These are phyloP conservation scores for Neoarthrinium moseri DNA, from an alignment of 2,329 filamentous ascomycete species.

Conservation along the genomic window DNA sequence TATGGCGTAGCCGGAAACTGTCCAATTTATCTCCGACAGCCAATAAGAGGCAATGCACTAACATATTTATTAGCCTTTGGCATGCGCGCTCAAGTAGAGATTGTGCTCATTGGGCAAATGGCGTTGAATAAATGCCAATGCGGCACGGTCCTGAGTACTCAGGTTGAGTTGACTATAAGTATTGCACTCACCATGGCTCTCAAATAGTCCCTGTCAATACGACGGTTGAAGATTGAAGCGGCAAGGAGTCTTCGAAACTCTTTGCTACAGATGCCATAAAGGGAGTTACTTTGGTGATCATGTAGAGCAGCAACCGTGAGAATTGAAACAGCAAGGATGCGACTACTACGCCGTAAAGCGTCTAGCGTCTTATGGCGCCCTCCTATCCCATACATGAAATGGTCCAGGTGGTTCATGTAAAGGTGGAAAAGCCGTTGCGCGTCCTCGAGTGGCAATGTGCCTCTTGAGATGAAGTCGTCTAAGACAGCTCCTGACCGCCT, in stretches of 20 bases:
- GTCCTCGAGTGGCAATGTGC: slow-evolving; percentile 42
- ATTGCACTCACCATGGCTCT: slow-evolving; percentile 42
- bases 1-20: slow-evolving; percentile 54
- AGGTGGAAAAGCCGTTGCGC: slow-evolving; percentile 50
- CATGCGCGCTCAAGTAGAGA: no score
- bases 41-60: slow-evolving; percentile 60
- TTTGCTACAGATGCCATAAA: slow-evolving; percentile 19
- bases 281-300: slow-evolving; percentile 14
- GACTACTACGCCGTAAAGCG: slow-evolving; percentile 52
- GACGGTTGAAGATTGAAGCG: slow-evolving; percentile 32
- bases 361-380: slow-evolving; percentile 48
- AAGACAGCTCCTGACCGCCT: slow-evolving; percentile 6
- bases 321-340: slow-evolving; percentile 50
- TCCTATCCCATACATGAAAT: slow-evolving; percentile 49
- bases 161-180: no score
- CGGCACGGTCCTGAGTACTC: no score
- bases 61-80: background rate
- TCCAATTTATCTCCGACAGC: slow-evolving; percentile 63
- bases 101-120: no score
- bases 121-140: no score
- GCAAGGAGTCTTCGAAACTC: slow-evolving; percentile 18
- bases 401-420: slow-evolving; percentile 49
- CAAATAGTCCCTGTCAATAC: slow-evolving; percentile 46
- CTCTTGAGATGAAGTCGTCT: slow-evolving; percentile 42
- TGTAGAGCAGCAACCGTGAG: slow-evolving; percentile 46